Conservation (phyloP, 352 stramenopile genomes). For the Globisporangium cederbergense region DNA sequence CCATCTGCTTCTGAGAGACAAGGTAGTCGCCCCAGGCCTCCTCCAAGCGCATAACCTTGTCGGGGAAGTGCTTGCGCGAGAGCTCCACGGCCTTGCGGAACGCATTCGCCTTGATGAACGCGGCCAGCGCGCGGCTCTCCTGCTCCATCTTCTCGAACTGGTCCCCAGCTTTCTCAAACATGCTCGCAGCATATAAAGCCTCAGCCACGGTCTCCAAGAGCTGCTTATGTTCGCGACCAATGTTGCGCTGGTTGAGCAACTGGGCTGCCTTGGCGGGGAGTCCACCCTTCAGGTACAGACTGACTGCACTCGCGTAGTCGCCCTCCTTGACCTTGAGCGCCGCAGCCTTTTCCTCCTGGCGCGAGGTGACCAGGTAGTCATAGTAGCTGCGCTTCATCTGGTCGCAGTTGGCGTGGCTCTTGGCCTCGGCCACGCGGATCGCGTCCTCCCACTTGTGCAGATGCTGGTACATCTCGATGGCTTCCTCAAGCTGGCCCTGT, state of each 20-base stretch:
- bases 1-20: conserved; percentile 91
- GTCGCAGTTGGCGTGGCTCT: conserved; percentile 68
- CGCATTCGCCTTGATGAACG: conserved; percentile 91
- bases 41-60: conserved; percentile 89
- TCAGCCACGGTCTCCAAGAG: conserved; percentile 89
- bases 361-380: conserved; percentile 89
- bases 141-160: conserved; percentile 94
- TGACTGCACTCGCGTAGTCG: conserved; percentile 88
- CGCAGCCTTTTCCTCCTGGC: conserved; percentile 91
- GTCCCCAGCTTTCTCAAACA: conserved; percentile 93
- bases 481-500: conserved; percentile 90
- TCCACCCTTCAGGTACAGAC: conserved; percentile 92
- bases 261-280: conserved; percentile 88
- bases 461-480: conserved; percentile 94
- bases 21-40: conserved; percentile 93
- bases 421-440: conserved; percentile 89
- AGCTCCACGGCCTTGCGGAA: conserved; percentile 93
- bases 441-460: conserved; percentile 94
- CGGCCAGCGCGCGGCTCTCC: conserved; percentile 84
- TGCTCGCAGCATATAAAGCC: conserved; percentile 83
- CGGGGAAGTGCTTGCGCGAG: conserved; percentile 87
- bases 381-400: conserved; percentile 92
- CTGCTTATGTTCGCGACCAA: conserved; percentile 82
- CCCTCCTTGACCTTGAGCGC: conserved; percentile 90
- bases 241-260: conserved; percentile 84